Percentiles rank a stretch among this genome's conserved stretches.
These are phyloP conservation scores for Psilocybe azurescens DNA, from an alignment of 768 basidiomycete species.

Conservation along the genomic window DNA sequence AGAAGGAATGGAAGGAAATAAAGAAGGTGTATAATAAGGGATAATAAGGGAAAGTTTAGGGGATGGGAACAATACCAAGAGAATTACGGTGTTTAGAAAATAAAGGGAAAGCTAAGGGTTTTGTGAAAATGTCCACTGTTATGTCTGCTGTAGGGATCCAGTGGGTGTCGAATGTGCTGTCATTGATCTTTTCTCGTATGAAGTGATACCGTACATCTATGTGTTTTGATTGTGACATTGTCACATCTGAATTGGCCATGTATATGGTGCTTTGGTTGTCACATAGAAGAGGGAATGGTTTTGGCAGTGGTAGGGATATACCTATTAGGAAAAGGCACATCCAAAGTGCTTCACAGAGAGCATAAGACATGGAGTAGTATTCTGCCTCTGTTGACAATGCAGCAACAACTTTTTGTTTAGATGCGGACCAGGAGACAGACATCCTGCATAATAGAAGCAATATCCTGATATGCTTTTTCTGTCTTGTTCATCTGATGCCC, in stretches of 20 bases:
- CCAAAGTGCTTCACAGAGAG: conserved; percentile 33
- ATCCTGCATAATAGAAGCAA: conserved; percentile 34
- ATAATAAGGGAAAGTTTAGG: not conserved
- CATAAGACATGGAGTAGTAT: conserved; percentile 38
- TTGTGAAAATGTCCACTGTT: conserved; percentile 46
- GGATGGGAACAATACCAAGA: conserved; percentile 10
- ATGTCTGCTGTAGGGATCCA: conserved; percentile 39
- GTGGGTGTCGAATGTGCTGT: conserved; percentile 21
- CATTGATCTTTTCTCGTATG: conserved; percentile 34
- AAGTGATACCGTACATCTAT: conserved; percentile 38
- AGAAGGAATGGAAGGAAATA: not conserved
- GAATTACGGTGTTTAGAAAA: conserved; percentile 19
- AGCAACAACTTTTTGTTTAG: conserved; percentile 37
- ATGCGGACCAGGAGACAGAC: conserved; percentile 38
- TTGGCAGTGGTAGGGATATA: conserved; percentile 11
- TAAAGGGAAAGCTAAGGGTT: conserved; percentile 26
- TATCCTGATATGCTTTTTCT: conserved; percentile 40
- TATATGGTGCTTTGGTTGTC: conserved; percentile 26
- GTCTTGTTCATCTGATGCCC: conserved; percentile 30
- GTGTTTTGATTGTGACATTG: conserved; percentile 35
- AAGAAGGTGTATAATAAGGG: not conserved
- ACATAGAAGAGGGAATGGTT: conserved; percentile 22
- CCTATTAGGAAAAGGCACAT: conserved; percentile 26
- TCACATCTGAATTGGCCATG: conserved; percentile 22
- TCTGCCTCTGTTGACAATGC: conserved; percentile 43